A percentile compares a stretch with the other conserved stretches of the same genome.
These are phyloP conservation scores for Colletotrichum musicola DNA, from an alignment of 2,329 filamentous ascomycete species.

Conservation along the genomic window DNA sequence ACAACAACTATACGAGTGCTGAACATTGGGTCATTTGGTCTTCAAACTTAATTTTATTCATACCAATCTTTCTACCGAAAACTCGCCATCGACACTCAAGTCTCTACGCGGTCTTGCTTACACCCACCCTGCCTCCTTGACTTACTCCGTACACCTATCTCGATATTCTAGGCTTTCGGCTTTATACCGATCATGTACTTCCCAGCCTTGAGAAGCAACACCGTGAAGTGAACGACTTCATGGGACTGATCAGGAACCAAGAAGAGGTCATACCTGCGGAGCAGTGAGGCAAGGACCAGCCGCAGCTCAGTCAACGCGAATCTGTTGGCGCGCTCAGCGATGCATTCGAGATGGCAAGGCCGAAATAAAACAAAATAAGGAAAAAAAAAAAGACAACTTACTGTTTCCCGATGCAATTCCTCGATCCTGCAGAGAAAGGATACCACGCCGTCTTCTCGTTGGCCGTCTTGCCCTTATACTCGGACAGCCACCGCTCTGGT, in stretches of 20 bases:
- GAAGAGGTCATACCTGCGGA: slow-evolving; percentile 10
- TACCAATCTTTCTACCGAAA: too few relatives aligned
- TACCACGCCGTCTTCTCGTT: slow-evolving; percentile 16
- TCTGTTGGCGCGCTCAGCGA: not conserved
- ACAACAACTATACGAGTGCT: too few relatives aligned
- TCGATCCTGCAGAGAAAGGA: slow-evolving; percentile 14
- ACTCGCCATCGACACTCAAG: too few relatives aligned
- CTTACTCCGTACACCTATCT: not conserved
- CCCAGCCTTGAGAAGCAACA: slow-evolving; percentile 8
- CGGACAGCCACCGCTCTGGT: slow-evolving; percentile 16
- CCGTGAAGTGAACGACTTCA: slow-evolving; percentile 1
- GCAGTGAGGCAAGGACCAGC: not conserved
- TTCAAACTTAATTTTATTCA: too few relatives aligned
- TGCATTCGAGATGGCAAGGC: not conserved
- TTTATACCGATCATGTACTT: slow-evolving; percentile 14
- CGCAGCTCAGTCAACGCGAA: slow-evolving; percentile 15
- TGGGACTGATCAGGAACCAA: not conserved
- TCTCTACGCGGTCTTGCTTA: too few relatives aligned
- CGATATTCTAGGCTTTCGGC: not conserved
- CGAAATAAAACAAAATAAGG: too few relatives aligned
- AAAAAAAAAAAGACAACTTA: not conserved
- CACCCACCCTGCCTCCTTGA: too few relatives aligned
- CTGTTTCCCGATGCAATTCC: slow-evolving; percentile 14
- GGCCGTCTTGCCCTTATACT: slow-evolving; percentile 6
- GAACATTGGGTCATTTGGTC: too few relatives aligned